Evolutionary conservation across 331 rosid species (phyloP).

Genomic region (Quercus tomentella): DNA sequence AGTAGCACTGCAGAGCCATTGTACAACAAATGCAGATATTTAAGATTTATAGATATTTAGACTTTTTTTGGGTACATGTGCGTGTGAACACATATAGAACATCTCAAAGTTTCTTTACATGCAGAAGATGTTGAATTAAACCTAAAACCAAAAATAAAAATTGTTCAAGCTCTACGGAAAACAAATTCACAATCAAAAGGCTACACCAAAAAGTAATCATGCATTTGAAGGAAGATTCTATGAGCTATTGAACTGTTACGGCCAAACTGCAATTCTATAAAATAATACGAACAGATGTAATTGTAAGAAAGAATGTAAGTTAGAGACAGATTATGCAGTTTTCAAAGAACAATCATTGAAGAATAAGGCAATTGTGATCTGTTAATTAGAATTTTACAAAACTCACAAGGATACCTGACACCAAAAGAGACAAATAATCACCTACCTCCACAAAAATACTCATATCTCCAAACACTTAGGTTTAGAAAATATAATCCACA

Average conservation of each 20-base stretch:
- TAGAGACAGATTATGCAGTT: neutral
- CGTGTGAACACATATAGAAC: neutral
- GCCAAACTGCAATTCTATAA: too few relatives aligned
- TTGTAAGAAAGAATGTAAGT: too few relatives aligned
- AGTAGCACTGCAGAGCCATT: slow-evolving; percentile 32
- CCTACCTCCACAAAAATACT: neutral
- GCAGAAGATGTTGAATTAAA: neutral
- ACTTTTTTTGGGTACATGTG: neutral
- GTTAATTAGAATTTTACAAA: neutral
- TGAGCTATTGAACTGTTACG: too few relatives aligned
- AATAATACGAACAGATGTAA: too few relatives aligned
- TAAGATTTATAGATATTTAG: neutral
- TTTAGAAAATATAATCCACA: neutral
- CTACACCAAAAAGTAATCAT: too few relatives aligned
- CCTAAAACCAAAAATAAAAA: too few relatives aligned
- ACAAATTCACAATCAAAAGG: too few relatives aligned
- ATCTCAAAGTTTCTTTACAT: neutral
- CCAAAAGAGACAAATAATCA: neutral
- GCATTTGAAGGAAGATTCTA: too few relatives aligned
- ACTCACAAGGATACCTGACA: neutral
- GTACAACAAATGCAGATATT: neutral
- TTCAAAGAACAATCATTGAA: neutral
- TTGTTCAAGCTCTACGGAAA: too few relatives aligned
- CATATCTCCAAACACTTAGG: neutral
- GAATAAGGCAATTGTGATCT: neutral